Evolutionary conservation across 345 rosid species (phyloP), one percentile per base, ranked within the genome.

Genomic region (Bruguiera parviflora): DNA sequence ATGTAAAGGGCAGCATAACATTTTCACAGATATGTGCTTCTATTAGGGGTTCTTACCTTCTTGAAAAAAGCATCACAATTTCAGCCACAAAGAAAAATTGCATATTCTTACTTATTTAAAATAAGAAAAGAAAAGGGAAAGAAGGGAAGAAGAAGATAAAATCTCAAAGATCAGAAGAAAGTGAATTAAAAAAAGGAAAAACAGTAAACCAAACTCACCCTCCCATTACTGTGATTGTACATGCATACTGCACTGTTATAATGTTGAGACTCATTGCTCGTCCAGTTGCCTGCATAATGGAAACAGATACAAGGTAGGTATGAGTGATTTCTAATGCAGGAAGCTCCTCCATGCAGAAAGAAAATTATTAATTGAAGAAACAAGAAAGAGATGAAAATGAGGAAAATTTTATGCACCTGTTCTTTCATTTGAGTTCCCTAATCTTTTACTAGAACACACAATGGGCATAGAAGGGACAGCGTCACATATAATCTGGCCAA

Each of bases 161-260:
- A 43, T 43, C 37, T 15, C 28, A 60, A 37, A 37, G 31, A 64
- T 47, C 5, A 31, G 19, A 63, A 68, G 46, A 21, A 49, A 66
- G 55, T 18, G 11, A 75, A 61, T 3, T 35, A 35, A 6, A 35
- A 35, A 43, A 8, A 43, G 9, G n/a, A 15, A 13, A 24, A 15
- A 9, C 32, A 52, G 56, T 15, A 49, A 62, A 27, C 55, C 66
- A 59, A 72, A 73, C 86, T 74, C 71, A 86, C 91, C 87, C 65
- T 73, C 58, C 68, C 67, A 65, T 58, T 55, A 39, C 68, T 24
- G 51, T 58, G 69, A 61, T 66, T 64, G 66, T 39, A 22, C 4
- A 72, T 43, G 75, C 66, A 55, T 24, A 61, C 39, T 62, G 43
- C 37, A 67, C 65, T 70, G 11, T 57, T 70, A 49, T 18, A 53